Evolutionary conservation across 2,329 filamentous ascomycete species (phyloP), one percentile per base, ranked within the genome.

Genomic region (Chaetomium globosum): DNA sequence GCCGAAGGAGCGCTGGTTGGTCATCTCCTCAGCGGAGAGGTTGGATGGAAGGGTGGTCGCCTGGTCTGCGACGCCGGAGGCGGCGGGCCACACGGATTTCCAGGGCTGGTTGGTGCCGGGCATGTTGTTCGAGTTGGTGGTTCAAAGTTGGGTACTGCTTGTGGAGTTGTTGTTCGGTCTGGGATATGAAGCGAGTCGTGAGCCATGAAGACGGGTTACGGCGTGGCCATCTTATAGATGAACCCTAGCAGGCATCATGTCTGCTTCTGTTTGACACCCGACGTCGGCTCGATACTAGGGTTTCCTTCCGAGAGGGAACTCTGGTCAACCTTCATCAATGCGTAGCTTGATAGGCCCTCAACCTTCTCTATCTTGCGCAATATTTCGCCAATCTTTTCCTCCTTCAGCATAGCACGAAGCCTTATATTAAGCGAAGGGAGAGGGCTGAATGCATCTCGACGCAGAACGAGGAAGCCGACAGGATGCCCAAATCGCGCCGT

Each of bases 1-100:
- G 10, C 52, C 52, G 12, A 55, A 55, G 30, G 52, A 55, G 52
- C 52, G 52, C 52, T 55, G 52, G 52, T 55, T 55, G 52, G 52
- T 55, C 52, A 55, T 55, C 31, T 55, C 30, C 31, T 55, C 52
- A n/a, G 52, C 52, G 30, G 52, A 55, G 52, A 55, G 52, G 52
- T 21, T 55, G 30, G 52, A n/a, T 1, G 52, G 52, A 12, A 55
- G 26, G n/a, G 30, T 55, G 16, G 52, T 36, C 30, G 52, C 52
- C 30, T 55, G 52, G 52, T 55, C 52, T n/a, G 30, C 52, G 30
- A 21, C 52, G 31, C 30, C 19, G 30, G 30, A 9, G 26, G 52
- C 16, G 9, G 52, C 23, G 30, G 52, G 52, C 52, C 52, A 55
- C 30, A 55, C 52, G 52, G 52, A 31, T n/a, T 55, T 55, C 52